Base-by-base conservation (phyloP, 2,329 filamentous ascomycete genomes). In the Penicillium glabrum region DNA sequence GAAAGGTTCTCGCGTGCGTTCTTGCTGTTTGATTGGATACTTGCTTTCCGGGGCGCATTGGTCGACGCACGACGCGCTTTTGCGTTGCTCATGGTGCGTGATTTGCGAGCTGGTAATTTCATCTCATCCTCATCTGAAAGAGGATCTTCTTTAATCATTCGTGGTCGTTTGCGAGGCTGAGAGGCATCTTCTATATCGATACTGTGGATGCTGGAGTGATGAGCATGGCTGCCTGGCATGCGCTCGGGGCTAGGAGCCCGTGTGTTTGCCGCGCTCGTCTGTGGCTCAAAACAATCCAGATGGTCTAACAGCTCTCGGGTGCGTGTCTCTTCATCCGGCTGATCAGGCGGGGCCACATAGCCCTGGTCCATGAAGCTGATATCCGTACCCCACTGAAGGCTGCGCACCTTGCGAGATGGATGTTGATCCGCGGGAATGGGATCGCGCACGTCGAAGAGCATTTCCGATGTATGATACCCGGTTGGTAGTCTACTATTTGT, bases 331-430 rank as follows among this genome's bases (percentile, higher is more conserved):
- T 79, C 78, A 3, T 84, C 84, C 37, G 87, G 85, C 62, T 83
- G 81, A 57, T 80, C 75, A 7, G 81, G 78, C 10, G 79, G 77
- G 1, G 86, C 82, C 7, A 83, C 75, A 64, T 87, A 91, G n/a
- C 80, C 81, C 63, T 84, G 83, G 6, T 79, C 70, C 59, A 77
- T 80, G 68, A 91, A 91, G 56, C 79, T 84, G n/a, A 80, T 71
- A 70, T 91, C 88, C 1, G 88, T 88, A 10, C 88, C 88, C 83
- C 86, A 90, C 59, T 84, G 83, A 45, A 89, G 78, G 51, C 71
- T 67, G 11, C 70, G 68, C 21, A 65, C 66, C 79, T 66, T 79
- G 56, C 72, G 69, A 52, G 69, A 74, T 35, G 72, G 73, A 66
- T 72, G 72, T 57, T 72, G 72, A 58, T 72, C 73, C 21, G 63